These are phyloP conservation scores for Cairneyella variabilis DNA, from an alignment of 495 filamentous ascomycete genomes.

Conservation along the genomic window DNA sequence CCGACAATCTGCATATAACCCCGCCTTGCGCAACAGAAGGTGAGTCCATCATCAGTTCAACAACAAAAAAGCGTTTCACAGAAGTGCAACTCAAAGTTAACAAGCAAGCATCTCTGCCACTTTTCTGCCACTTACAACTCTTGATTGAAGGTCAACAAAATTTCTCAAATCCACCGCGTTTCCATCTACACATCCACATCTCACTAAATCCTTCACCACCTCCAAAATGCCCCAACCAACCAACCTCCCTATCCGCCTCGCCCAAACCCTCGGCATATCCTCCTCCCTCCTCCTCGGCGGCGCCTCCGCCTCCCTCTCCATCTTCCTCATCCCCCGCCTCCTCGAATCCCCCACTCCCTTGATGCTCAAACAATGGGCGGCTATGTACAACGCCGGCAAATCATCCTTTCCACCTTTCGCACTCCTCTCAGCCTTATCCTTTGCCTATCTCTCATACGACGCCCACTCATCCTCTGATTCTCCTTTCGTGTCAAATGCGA, in stretches of 20 bases:
- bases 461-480: constrained; percentile 11
- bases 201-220: too few relatives aligned
- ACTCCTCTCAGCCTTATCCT: constrained; percentile 30
- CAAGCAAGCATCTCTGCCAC: too few relatives aligned
- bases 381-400: constrained; percentile 32
- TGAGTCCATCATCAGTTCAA: too few relatives aligned
- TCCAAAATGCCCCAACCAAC: too few relatives aligned
- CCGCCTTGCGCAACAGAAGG: too few relatives aligned
- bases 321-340: constrained; percentile 39
- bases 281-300: constrained; percentile 40
- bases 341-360: constrained; percentile 48
- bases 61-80: too few relatives aligned
- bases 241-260: constrained; percentile 35
- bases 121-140: too few relatives aligned
- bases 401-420: constrained; percentile 31
- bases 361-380: constrained; percentile 47
- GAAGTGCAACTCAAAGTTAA: too few relatives aligned
- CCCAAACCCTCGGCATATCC: constrained; percentile 45
- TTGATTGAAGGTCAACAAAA: too few relatives aligned
- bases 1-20: too few relatives aligned
- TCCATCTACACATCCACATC: too few relatives aligned
- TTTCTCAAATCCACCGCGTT: too few relatives aligned
- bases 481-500: constrained; percentile 2
- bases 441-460: constrained; percentile 42
- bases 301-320: constrained; percentile 36